Evolutionary conservation across 805 yeast genomes (phyloP), one percentile per base, ranked within the genome.

Genomic region (Pichia insulana): DNA sequence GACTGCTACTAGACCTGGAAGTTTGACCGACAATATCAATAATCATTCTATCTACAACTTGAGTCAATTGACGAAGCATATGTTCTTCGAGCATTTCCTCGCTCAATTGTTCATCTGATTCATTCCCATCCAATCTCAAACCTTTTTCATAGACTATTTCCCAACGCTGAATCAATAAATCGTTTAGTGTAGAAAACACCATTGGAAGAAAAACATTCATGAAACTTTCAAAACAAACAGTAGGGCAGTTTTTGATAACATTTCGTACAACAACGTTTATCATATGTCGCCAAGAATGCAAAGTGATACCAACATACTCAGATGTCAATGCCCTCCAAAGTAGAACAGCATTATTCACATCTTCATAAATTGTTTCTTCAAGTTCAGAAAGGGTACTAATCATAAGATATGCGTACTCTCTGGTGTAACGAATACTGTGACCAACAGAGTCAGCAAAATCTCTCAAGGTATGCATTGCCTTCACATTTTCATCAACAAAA

Each of bases 11-110:
- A 4, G 53, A 47, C 30, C 62, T 56, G 30, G 84, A 74, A 41
- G 76, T 72, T 59, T 89, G 96, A 2, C 95, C 94, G 27, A 84
- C 83, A 38, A 88, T 69, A 57, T 90, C 97, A 62, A 89, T 85
- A 49, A 92, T 63, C 55, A 89, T 70, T 45, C 97, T 69, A 41
- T 83, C 96, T 10, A 86, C 86, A 3, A 94, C 89, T 2, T 95
- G 95, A 0, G 97, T 89, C 32, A 92, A 72, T 59, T 92, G 97
- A 51, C 98, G 71, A 46, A 90, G 67, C 69, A 90, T 73, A 61
- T 90, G 96, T 58, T 92, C 98, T 52, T 90, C 97, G 84, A 92
- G 82, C 94, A 92, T 92, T 57, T 92, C 98, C 51, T 89, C 96
- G n/a, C 92, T 81, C 54, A 90, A 69, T 19, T 87, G 85, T 40